Conservation (phyloP, 1,284 basidiomycete genomes). For the Leccinum subrobustum region DNA sequence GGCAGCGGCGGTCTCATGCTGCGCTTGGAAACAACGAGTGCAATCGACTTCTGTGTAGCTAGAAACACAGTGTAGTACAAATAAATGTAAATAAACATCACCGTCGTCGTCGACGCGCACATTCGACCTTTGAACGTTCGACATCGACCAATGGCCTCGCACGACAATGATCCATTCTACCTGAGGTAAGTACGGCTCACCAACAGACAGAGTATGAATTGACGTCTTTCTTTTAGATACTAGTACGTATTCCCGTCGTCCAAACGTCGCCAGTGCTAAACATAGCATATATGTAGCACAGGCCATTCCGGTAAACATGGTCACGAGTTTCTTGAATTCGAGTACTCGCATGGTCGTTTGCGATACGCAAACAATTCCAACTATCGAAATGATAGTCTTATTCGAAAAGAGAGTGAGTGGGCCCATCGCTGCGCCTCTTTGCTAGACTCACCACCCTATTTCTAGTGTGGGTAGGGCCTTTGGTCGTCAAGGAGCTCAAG, state of each 20-base stretch:
- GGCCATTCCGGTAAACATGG: conserved; percentile 96
- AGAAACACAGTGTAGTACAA: background rate
- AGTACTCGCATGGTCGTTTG: conserved; percentile 94
- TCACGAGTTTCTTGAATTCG: conserved; percentile 98
- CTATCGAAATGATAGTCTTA: conserved; percentile 95
- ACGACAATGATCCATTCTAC: conserved; percentile 78
- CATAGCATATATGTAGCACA: conserved; percentile 53
- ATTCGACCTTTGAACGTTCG: background rate
- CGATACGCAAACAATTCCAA: conserved; percentile 99
- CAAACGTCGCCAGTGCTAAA: background rate
- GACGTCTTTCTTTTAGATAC: conserved; percentile 55
- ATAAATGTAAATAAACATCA: background rate
- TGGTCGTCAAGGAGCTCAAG: conserved; percentile 92
- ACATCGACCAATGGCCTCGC: conserved; percentile 43
- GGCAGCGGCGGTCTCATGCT: too few species aligned
- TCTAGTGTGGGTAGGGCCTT: conserved; percentile 90
- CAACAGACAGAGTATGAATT: background rate
- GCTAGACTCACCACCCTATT: conserved; percentile 2
- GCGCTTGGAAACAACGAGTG: too few species aligned
- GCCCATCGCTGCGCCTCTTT: background rate
- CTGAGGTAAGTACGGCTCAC: conserved; percentile 56
- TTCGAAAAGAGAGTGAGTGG: conserved; percentile 94
- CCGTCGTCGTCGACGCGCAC: too few species aligned
- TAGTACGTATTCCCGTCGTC: conserved; percentile 55
- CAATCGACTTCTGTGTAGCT: too few species aligned